Evolutionary conservation across 306 rosid species (phyloP).

Genomic region (Cucumis cinereus): DNA sequence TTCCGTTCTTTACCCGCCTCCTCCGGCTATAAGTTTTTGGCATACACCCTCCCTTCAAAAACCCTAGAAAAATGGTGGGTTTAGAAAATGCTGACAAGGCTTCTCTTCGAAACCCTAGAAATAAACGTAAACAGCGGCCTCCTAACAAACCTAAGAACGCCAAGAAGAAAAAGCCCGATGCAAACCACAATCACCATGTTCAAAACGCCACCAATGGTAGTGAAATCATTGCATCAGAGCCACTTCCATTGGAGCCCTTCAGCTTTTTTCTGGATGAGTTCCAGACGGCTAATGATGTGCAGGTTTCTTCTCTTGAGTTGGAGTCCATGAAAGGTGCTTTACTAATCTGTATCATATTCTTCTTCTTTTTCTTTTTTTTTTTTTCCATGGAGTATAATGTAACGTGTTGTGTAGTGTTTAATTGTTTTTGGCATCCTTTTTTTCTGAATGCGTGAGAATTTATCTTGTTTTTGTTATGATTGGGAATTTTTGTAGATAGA

Average conservation of each 20-base stretch:
- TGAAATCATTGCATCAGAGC: background rate
- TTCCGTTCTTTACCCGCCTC: background rate
- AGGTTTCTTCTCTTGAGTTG: constrained; percentile 63
- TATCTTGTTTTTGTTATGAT: background rate
- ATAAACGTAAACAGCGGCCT: background rate
- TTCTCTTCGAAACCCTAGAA: constrained; percentile 1
- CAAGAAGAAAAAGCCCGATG: background rate
- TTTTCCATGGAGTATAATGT: background rate
- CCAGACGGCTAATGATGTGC: constrained; percentile 38
- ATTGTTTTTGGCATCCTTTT: background rate
- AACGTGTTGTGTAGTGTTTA: background rate
- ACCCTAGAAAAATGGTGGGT: background rate
- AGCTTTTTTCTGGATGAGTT: constrained; percentile 41
- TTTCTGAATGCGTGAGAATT: background rate
- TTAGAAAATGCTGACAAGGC: background rate
- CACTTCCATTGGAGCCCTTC: constrained; percentile 26
- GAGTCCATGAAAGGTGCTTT: constrained; percentile 48
- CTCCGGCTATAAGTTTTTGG: background rate
- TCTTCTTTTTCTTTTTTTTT: background rate
- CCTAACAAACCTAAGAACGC: background rate
- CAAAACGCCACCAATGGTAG: background rate
- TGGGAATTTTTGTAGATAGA: constrained; percentile 16
- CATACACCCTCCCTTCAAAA: background rate
- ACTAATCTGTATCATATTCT: background rate
- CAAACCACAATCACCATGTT: background rate